Evolutionary conservation across 1,284 basidiomycete species (phyloP).

Genomic region (Austroboletus niveus): DNA sequence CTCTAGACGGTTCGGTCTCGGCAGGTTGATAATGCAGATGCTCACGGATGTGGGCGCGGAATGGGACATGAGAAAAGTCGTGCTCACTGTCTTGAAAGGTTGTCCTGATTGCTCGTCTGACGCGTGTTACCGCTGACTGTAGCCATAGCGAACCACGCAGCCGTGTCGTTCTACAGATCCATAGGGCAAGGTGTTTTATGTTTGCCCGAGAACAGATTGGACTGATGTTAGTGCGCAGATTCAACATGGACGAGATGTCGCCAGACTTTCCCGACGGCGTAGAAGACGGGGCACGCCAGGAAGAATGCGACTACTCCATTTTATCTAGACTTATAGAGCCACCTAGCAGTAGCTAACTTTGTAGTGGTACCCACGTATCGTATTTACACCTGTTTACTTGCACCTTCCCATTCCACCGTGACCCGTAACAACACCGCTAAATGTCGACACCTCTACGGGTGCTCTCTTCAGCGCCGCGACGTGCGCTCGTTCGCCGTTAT

Average conservation of each 20-base stretch:
- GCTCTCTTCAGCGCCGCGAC: conserved; percentile 22
- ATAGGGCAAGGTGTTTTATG: conserved; percentile 45
- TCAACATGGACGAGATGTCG: conserved; percentile 50
- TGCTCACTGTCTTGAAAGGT: conserved; percentile 76
- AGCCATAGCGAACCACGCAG: conserved; percentile 51
- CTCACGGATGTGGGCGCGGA: conserved; percentile 49
- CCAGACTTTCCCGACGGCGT: conserved; percentile 44
- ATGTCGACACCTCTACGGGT: conserved; percentile 39
- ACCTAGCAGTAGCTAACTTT: neutral
- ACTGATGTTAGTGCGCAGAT: conserved; percentile 39
- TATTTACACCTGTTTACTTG: conserved; percentile 26
- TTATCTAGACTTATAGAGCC: conserved; percentile 40
- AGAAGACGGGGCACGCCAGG: conserved; percentile 26
- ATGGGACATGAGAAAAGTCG: conserved; percentile 62
- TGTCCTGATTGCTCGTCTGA: conserved; percentile 2
- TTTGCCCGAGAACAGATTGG: neutral
- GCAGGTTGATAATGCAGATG: conserved; percentile 48
- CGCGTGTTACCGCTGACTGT: conserved; percentile 8
- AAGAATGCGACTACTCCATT: conserved; percentile 55
- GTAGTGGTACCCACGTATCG: neutral
- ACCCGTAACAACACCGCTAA: conserved; percentile 7
- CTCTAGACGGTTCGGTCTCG: conserved; percentile 53
- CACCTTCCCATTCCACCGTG: conserved; percentile 1
- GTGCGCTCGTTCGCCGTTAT: conserved; percentile 40
- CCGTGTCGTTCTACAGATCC: conserved; percentile 54